These are phyloP conservation scores for Pneumocystis jirovecii DNA, from an alignment of 1,139 yeast species.

Conservation along the genomic window DNA sequence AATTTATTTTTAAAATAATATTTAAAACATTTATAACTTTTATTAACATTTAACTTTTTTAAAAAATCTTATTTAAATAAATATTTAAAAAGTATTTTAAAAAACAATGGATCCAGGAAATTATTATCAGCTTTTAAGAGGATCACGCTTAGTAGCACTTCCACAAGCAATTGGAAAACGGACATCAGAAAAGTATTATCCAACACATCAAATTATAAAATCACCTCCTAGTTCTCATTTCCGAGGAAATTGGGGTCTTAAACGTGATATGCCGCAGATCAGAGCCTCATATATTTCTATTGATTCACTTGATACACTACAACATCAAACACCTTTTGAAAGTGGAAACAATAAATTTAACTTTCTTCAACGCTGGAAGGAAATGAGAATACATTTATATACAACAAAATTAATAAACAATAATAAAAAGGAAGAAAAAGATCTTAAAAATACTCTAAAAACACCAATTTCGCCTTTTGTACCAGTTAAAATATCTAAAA, in stretches of 20 bases:
- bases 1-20: too few species aligned
- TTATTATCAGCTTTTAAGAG: background rate
- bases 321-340: conserved; percentile 1
- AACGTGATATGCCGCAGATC: background rate
- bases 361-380: conserved; percentile 1
- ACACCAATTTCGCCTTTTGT: background rate
- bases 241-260: conserved; percentile 1
- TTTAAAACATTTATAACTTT: too few species aligned
- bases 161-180: background rate
- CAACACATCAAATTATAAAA: conserved; percentile 1
- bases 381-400: conserved; percentile 1
- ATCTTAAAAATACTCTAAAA: background rate
- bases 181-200: background rate
- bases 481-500: background rate
- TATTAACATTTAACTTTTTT: background rate
- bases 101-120: background rate
- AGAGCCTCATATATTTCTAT: background rate
- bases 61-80: background rate
- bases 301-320: background rate
- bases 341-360: background rate
- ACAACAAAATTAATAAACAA: background rate
- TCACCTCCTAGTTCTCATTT: background rate
- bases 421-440: background rate
- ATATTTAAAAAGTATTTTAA: background rate
- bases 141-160: background rate